Evolutionary conservation across 2,329 filamentous ascomycete genomes (phyloP).

Genomic region (Aureobasidium sp.): DNA sequence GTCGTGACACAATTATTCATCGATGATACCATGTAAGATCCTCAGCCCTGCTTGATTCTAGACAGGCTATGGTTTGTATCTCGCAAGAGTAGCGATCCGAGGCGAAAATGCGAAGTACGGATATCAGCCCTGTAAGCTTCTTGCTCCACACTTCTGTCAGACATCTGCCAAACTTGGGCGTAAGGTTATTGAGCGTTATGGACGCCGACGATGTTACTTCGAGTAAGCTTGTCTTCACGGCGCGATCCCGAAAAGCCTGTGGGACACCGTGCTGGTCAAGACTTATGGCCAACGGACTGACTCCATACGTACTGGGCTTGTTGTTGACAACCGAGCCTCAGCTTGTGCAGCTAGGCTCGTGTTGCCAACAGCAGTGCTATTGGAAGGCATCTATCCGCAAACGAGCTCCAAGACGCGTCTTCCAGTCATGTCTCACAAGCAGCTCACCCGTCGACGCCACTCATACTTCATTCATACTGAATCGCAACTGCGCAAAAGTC

Average conservation of each 20-base stretch:
- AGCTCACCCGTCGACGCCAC: background rate
- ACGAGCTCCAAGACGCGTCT: background rate
- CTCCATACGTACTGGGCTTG: background rate
- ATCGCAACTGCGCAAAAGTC: background rate
- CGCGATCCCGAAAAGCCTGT: background rate
- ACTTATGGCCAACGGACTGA: background rate
- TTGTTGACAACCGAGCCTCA: background rate
- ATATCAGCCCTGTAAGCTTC: background rate
- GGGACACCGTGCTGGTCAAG: background rate
- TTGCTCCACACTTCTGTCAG: background rate
- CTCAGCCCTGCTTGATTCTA: background rate
- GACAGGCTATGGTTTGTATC: background rate
- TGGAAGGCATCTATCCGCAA: background rate
- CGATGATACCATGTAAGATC: background rate
- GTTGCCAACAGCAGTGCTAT: background rate
- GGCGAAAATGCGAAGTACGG: background rate
- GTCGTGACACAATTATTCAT: no score
- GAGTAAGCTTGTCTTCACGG: constrained; percentile 16
- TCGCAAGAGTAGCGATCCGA: background rate
- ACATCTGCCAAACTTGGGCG: constrained; percentile 10
- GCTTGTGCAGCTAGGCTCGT: background rate
- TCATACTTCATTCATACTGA: background rate
- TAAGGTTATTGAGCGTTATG: constrained; percentile 9
- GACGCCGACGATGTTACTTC: background rate
- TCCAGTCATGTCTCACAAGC: background rate